Evolutionary conservation across 495 filamentous ascomycete species (phyloP).

Genomic region (Hapsidospora chrysogenum): DNA sequence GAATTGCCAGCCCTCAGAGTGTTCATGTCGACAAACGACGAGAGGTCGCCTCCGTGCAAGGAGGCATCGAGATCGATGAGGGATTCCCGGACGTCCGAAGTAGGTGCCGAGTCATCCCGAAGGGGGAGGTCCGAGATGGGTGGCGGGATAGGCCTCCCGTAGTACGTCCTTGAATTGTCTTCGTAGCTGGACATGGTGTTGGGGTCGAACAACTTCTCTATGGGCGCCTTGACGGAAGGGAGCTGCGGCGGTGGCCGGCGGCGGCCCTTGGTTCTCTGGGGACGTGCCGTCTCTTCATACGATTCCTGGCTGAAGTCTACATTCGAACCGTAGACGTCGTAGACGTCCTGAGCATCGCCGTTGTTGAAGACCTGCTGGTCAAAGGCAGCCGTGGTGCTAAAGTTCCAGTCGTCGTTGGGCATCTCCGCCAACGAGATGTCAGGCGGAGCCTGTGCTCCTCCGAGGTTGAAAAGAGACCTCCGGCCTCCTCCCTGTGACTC

Average conservation of each 20-base stretch:
- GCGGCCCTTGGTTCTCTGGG: constrained; percentile 24
- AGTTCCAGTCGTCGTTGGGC: constrained; percentile 71
- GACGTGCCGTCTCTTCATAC: constrained; percentile 22
- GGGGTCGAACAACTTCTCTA: constrained; percentile 40
- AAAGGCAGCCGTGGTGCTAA: constrained; percentile 75
- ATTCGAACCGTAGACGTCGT: constrained; percentile 32
- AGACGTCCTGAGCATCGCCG: constrained; percentile 26
- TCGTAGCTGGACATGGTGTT: constrained; percentile 38
- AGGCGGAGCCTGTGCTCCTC: constrained; percentile 47
- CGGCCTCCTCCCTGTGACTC: constrained; percentile 69
- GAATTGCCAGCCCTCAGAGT: constrained; percentile 34
- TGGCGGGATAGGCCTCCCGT: constrained; percentile 20
- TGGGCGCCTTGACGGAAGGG: constrained; percentile 26
- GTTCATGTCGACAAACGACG: constrained; percentile 39
- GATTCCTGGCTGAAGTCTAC: constrained; percentile 24
- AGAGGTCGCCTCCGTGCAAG: constrained; percentile 27
- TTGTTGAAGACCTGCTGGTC: constrained; percentile 39
- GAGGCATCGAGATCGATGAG: constrained; percentile 41
- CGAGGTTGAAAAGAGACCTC: constrained; percentile 61
- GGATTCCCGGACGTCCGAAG: constrained; percentile 29
- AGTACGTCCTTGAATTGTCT: constrained; percentile 35
- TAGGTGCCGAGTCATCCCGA: constrained; percentile 30
- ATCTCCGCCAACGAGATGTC: constrained; percentile 19
- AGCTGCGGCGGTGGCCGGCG: constrained; percentile 33
- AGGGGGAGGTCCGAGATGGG: constrained; percentile 35